Percentiles rank a stretch among this genome's conserved stretches.
phyloP scores from a whole-genome alignment of 139 green algal genomes.

The Tetradesmus lagerheimii region DNA sequence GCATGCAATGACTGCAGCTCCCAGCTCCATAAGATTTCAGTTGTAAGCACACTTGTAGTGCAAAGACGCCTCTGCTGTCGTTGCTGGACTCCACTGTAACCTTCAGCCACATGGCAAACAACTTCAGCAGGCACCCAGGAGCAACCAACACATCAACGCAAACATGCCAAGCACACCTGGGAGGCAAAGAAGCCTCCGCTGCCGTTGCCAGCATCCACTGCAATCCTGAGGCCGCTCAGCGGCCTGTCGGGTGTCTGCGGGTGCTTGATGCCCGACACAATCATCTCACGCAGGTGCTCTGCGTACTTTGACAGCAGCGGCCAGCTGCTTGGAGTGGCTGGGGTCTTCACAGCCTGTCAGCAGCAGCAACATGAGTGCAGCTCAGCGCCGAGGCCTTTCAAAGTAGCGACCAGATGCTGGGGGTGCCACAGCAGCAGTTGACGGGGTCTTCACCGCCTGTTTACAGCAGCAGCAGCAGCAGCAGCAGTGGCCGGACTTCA shows the following conservation, averaged over 20 bases:
- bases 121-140: not conserved
- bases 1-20: too few species aligned
- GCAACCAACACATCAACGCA: not conserved
- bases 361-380: not conserved
- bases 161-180: not conserved
- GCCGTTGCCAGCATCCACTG: constrained; percentile 92
- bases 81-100: constrained; percentile 91
- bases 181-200: constrained; percentile 90
- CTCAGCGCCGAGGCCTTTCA: too few species aligned
- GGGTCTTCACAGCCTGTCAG: constrained; percentile 45
- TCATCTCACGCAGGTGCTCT: constrained; percentile 74
- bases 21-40: too few species aligned
- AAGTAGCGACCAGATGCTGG: too few species aligned
- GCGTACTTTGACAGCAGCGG: constrained; percentile 68
- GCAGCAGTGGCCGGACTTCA: too few species aligned
- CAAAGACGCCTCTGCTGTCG: constrained; percentile 92
- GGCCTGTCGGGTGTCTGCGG: constrained; percentile 20
- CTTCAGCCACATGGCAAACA: not conserved
- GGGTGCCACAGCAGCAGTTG: too few species aligned
- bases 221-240: constrained; percentile 50
- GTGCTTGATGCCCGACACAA: constrained; percentile 68
- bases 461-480: too few species aligned
- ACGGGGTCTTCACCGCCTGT: too few species aligned
- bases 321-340: constrained; percentile 56
- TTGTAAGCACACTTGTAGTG: constrained; percentile 36